Evolutionary conservation across 2,329 filamentous ascomycete species (phyloP).

Genomic region (Chrysoporthe puriensis): DNA sequence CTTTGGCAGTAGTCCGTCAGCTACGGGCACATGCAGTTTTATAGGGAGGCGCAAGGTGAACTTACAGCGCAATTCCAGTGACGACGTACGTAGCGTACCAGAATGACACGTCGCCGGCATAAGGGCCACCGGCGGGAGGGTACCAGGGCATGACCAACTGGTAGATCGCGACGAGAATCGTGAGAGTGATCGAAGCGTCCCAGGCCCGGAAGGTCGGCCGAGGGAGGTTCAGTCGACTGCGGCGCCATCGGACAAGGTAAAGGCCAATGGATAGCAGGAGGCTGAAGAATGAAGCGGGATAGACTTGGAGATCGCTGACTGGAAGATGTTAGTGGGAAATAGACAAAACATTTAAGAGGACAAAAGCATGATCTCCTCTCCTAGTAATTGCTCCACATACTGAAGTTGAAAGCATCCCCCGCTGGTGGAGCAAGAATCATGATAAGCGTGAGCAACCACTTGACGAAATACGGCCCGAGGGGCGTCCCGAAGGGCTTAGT

Average conservation of each 20-base stretch:
- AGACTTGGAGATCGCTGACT: conserved; percentile 63
- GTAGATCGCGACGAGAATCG: conserved; percentile 61
- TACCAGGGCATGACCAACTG: conserved; percentile 74
- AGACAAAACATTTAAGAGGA: no score
- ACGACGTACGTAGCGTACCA: conserved; percentile 74
- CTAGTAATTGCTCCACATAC: conserved; percentile 35
- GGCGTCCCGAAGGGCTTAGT: conserved; percentile 67
- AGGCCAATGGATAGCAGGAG: conserved; percentile 61
- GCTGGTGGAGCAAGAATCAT: conserved; percentile 65
- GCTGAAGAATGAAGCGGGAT: conserved; percentile 62
- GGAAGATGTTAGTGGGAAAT: neutral
- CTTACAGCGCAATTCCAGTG: conserved; percentile 66
- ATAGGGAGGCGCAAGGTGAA: conserved; percentile 27
- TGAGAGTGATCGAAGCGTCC: conserved; percentile 61
- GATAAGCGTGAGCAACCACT: conserved; percentile 59
- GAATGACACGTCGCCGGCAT: conserved; percentile 70
- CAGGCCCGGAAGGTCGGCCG: conserved; percentile 61
- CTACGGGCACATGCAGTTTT: neutral
- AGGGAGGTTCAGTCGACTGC: conserved; percentile 53
- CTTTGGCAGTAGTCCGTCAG: neutral
- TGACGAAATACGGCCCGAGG: conserved; percentile 59
- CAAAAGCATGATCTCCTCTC: neutral
- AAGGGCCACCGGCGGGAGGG: conserved; percentile 62
- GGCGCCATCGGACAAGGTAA: conserved; percentile 58
- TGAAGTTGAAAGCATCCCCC: conserved; percentile 67